phyloP scores from a whole-genome alignment of 176 grass and related monocot genomes.

The Chrysopogon serrulatus region DNA sequence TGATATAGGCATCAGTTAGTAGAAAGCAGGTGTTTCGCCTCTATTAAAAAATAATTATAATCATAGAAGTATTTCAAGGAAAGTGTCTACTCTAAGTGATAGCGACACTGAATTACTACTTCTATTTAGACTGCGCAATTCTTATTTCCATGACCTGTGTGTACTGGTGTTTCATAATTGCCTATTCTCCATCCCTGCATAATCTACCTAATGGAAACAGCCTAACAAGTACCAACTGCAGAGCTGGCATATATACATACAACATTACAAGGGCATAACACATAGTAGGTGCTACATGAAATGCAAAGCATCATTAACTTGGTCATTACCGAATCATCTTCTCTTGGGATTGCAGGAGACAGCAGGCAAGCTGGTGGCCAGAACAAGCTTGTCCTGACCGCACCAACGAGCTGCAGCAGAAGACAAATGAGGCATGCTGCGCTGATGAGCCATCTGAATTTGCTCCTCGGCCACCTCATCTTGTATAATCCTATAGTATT shows the following conservation, averaged over 20 bases:
- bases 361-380: neutral
- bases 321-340: slow-evolving; percentile 32
- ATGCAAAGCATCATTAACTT: neutral
- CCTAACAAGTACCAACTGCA: neutral
- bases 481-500: neutral
- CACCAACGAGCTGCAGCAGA: slow-evolving; percentile 35
- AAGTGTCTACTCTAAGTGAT: neutral
- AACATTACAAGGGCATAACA: neutral
- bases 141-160: neutral
- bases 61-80: neutral
- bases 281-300: neutral
- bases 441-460: slow-evolving; percentile 33
- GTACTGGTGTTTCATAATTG: neutral
- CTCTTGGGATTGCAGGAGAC: neutral
- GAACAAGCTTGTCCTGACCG: slow-evolving; percentile 27
- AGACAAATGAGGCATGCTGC: slow-evolving; percentile 34
- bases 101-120: neutral
- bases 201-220: neutral
- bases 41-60: neutral
- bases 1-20: slow-evolving; percentile 1
- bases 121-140: neutral
- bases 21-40: neutral
- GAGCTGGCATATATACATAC: neutral
- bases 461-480: slow-evolving; percentile 34
- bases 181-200: neutral